These are phyloP conservation scores for Ophiostoma triangulosporum DNA, from an alignment of 2,329 filamentous ascomycete species.

Conservation along the genomic window DNA sequence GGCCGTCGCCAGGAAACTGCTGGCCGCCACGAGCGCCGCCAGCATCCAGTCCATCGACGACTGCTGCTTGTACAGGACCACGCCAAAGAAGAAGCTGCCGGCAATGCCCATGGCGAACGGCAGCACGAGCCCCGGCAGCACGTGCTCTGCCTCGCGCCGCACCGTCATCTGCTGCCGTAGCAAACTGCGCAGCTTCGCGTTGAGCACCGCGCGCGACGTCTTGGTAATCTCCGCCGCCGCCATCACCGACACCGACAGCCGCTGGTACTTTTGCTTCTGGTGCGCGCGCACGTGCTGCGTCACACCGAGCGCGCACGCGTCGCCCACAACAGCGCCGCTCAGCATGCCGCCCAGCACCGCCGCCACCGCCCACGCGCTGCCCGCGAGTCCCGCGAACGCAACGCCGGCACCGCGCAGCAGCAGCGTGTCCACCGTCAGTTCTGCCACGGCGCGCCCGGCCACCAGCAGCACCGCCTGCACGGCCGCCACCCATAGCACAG, in stretches of 20 bases:
- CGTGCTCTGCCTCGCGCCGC: slow-evolving; percentile 21
- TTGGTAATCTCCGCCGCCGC: neutral
- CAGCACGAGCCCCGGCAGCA: slow-evolving; percentile 20
- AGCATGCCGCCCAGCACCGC: slow-evolving; percentile 15
- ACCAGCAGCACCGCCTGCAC: neutral
- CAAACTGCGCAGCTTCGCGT: neutral
- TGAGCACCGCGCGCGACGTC: neutral
- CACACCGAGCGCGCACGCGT: slow-evolving; percentile 18
- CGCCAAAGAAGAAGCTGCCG: slow-evolving; percentile 21
- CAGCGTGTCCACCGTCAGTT: neutral
- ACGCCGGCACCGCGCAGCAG: neutral
- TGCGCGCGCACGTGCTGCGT: slow-evolving; percentile 15
- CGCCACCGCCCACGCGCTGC: neutral
- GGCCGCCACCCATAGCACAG: slow-evolving; percentile 4
- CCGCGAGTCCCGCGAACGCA: neutral
- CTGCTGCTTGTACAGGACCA: slow-evolving; percentile 17
- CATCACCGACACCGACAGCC: neutral
- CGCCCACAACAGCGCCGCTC: slow-evolving; percentile 17
- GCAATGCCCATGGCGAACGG: slow-evolving; percentile 19
- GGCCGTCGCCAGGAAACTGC: slow-evolving; percentile 19
- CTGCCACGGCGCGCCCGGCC: neutral
- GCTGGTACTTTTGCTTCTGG: slow-evolving; percentile 13
- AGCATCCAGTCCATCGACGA: slow-evolving; percentile 13
- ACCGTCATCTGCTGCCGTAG: neutral
- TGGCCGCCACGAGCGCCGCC: slow-evolving; percentile 16